Evolutionary conservation across 768 basidiomycete species (phyloP).

Genomic region (Pleurotus tuoliensis): DNA sequence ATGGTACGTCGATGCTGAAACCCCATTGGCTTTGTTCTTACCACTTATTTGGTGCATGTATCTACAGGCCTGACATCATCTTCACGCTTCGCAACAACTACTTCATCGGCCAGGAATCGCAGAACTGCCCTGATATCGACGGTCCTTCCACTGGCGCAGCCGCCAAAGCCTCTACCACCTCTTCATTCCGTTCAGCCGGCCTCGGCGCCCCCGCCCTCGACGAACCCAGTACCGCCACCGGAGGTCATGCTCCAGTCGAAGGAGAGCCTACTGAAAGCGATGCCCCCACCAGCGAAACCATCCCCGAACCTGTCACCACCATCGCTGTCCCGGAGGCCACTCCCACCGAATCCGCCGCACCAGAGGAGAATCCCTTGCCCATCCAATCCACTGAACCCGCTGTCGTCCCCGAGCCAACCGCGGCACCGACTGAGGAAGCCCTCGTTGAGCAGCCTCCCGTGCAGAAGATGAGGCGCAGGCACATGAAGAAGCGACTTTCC

Average conservation of each 20-base stretch:
- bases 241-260: background rate
- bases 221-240: background rate
- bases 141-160: conserved; percentile 7
- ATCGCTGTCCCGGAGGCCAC: background rate
- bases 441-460: background rate
- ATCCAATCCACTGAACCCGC: background rate
- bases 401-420: background rate
- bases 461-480: conserved; percentile 5
- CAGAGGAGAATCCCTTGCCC: too few species aligned
- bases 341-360: background rate
- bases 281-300: background rate
- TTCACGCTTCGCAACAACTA: conserved; percentile 14
- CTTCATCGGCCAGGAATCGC: conserved; percentile 18
- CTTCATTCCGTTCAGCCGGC: conserved; percentile 1
- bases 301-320: background rate
- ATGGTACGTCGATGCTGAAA: background rate
- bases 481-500: conserved; percentile 5
- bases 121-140: conserved; percentile 20
- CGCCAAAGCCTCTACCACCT: background rate
- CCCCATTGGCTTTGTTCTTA: too few species aligned
- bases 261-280: background rate
- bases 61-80: conserved; percentile 6
- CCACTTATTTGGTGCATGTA: too few species aligned
- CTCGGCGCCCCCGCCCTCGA: background rate
- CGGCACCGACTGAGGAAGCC: background rate